Conservation (phyloP, 78 protist genomes). For the Salpingoeca rosetta region DNA sequence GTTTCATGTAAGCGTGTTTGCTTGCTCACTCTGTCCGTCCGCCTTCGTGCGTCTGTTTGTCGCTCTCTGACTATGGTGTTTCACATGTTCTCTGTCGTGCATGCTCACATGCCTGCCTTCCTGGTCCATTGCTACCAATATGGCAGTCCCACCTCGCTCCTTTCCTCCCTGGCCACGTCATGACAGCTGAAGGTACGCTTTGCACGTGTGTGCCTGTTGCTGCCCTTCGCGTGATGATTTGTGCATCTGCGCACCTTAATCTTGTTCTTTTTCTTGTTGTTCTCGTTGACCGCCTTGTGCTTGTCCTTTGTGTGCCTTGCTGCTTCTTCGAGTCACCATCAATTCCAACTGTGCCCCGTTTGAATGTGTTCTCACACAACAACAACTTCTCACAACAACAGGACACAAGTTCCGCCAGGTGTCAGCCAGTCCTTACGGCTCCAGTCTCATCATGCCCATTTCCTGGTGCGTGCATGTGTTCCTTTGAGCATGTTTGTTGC, state of each 20-base stretch:
- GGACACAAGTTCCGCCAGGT: neutral
- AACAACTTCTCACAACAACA: neutral
- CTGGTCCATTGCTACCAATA: neutral
- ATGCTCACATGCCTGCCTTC: neutral
- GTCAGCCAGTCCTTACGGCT: slow-evolving; percentile 88
- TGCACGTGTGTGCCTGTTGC: no score
- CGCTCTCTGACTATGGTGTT: no score
- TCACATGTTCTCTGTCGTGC: no score
- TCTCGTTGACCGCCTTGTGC: neutral
- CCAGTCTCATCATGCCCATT: slow-evolving; percentile 82
- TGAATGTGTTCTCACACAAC: no score
- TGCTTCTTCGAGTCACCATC: no score
- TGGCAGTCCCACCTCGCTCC: slow-evolving; percentile 13
- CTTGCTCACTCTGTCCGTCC: neutral
- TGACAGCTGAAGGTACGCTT: no score
- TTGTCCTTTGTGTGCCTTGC: neutral
- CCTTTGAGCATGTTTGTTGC: no score
- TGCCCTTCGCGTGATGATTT: neutral
- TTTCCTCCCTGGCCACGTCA: slow-evolving; percentile 16
- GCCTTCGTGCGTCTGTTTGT: neutral
- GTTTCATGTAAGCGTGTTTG: no score
- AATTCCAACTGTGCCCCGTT: no score
- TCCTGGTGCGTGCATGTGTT: no score
- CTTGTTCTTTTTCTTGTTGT: neutral
- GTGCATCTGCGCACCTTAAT: neutral